Evolutionary conservation across 805 yeast species (phyloP), one percentile per base, ranked within the genome.

Genomic region (Metschnikowia lunata): DNA sequence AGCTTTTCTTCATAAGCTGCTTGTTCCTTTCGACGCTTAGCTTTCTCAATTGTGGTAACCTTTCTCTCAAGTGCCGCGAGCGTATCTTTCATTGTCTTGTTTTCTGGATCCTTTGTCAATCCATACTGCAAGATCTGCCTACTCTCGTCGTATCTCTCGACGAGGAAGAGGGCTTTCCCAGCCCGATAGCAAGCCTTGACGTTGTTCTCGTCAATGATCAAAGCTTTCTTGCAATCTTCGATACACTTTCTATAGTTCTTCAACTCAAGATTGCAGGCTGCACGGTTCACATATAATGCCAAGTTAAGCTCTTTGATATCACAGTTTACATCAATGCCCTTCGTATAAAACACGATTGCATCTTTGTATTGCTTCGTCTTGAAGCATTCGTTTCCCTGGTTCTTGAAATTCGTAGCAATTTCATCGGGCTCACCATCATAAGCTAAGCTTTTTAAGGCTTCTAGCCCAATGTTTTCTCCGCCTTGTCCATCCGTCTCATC

Each of bases 381-480:
- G 66, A 75, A 93, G 46, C 86, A 77, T 12, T 88, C 97, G 62
- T 95, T 93, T 6, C 99, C 99, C 60, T 91, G 97, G 48, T 78
- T 82, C 51, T 89, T 88, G 70, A 90, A 93, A 58, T 89, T 90
- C 23, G 79, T 74, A 4, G 97, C 97, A 30, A 89, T 72, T 58
- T 93, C 99, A 56, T 85, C 82, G 0, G 97, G 97, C 50, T 88
- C 96, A 36, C 98, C 99, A 39, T 93, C 99, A 59, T 88, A 89
- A 0, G 95, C 96, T 54, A 93, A 70, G 6, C 96, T 91, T 59
- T 83, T 84, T 45, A 93, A 72, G 0, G 99, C 99, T 59, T 91
- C 98, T 13, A 93, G 66, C 40, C 80, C 83, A 5, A 72, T 59
- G 57, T 86, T 87, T 36, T 81, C 84, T 29, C 89, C 91, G 37